Evolutionary conservation across 1,284 basidiomycete species (phyloP).

Genomic region (Papiliotrema laurentii): DNA sequence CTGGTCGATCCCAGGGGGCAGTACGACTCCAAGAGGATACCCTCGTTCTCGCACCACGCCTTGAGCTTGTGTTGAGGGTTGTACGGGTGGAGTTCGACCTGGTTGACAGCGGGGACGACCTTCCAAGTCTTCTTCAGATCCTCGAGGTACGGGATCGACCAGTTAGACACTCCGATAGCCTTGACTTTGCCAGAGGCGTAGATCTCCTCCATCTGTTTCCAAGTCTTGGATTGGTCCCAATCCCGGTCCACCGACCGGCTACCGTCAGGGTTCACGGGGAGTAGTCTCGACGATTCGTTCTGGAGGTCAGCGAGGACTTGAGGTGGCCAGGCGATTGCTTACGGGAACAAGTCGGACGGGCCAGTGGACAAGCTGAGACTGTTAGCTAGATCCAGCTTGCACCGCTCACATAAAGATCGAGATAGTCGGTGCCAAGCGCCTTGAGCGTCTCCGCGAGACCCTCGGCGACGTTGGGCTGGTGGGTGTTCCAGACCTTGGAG

Average conservation of each 20-base stretch:
- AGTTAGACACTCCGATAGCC: slow-evolving; percentile 51
- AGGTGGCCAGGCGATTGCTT: background rate
- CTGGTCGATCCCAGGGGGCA: slow-evolving; percentile 71
- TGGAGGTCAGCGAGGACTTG: background rate
- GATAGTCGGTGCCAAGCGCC: slow-evolving; percentile 66
- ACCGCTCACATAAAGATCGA: slow-evolving; percentile 61
- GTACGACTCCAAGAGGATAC: slow-evolving; percentile 73
- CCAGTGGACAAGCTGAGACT: slow-evolving; percentile 52
- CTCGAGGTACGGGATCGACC: slow-evolving; percentile 13
- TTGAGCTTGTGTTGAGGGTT: slow-evolving; percentile 69
- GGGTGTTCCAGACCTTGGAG: slow-evolving; percentile 59
- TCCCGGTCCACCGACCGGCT: slow-evolving; percentile 45
- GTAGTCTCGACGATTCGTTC: slow-evolving; percentile 9
- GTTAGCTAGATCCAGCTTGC: background rate
- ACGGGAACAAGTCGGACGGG: slow-evolving; percentile 29
- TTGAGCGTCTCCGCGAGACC: slow-evolving; percentile 63
- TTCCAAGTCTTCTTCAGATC: background rate
- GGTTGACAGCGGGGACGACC: background rate
- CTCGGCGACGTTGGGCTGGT: slow-evolving; percentile 59
- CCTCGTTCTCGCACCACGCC: slow-evolving; percentile 62
- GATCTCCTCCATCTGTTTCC: slow-evolving; percentile 59
- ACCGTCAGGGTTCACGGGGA: slow-evolving; percentile 31
- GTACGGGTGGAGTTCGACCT: slow-evolving; percentile 66
- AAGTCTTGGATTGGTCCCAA: slow-evolving; percentile 55
- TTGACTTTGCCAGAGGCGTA: slow-evolving; percentile 53